Evolutionary conservation across 2,329 filamentous ascomycete species (phyloP).

Genomic region (Aureobasidium sp.): DNA sequence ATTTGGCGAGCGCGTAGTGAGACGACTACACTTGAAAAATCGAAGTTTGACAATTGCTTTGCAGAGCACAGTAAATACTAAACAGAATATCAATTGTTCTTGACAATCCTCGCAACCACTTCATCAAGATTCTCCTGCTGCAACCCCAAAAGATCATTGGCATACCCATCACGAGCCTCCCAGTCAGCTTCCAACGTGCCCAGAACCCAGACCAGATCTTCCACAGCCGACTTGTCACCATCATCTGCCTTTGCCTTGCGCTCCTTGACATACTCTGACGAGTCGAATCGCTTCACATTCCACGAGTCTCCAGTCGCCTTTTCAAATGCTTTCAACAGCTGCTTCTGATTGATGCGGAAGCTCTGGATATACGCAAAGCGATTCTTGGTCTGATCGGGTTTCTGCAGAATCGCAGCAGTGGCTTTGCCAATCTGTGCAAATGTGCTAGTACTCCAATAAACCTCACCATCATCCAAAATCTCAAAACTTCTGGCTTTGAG

Average conservation of each 20-base stretch:
- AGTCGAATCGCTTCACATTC: slow-evolving; percentile 37
- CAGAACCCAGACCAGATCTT: slow-evolving; percentile 27
- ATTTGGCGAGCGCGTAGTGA: too few species aligned
- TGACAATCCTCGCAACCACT: slow-evolving; percentile 28
- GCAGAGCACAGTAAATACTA: too few species aligned
- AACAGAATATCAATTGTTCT: not conserved
- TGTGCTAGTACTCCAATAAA: slow-evolving; percentile 46
- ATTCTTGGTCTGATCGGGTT: slow-evolving; percentile 48
- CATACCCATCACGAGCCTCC: slow-evolving; percentile 30
- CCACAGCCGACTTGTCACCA: slow-evolving; percentile 29
- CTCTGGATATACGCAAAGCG: slow-evolving; percentile 52
- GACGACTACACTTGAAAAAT: too few species aligned
- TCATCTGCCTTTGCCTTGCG: slow-evolving; percentile 32
- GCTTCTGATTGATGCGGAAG: slow-evolving; percentile 51
- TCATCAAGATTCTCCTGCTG: slow-evolving; percentile 35
- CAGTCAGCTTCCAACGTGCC: slow-evolving; percentile 29
- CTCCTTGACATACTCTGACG: slow-evolving; percentile 26
- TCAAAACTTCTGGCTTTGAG: slow-evolving; percentile 43
- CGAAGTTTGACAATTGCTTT: too few species aligned
- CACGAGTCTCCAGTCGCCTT: slow-evolving; percentile 47
- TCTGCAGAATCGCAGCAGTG: slow-evolving; percentile 44
- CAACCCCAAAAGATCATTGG: slow-evolving; percentile 38
- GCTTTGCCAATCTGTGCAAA: slow-evolving; percentile 47
- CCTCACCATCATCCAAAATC: slow-evolving; percentile 52
- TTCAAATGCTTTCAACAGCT: slow-evolving; percentile 50